Evolutionary conservation across 1,284 basidiomycete genomes (phyloP), one percentile per base, ranked within the genome.

Genomic region (Ustilago nuda): DNA sequence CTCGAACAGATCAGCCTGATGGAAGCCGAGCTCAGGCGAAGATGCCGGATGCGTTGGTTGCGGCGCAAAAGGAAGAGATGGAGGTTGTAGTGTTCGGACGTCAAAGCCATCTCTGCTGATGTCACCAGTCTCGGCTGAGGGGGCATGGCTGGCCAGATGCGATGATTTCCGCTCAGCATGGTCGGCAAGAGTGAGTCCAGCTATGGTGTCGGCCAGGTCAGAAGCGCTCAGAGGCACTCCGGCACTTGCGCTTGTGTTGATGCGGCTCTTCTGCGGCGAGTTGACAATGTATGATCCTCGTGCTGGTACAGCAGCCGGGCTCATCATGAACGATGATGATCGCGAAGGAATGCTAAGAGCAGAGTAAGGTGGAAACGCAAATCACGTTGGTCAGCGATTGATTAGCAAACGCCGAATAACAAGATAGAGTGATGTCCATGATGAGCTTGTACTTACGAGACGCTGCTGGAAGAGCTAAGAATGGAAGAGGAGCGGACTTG

Each of bases 201-300:
- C 76, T 19, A 78, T 78, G 15, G 67, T 74, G 33, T 78, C 72
- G 9, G 76, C 76, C 11, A 78, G 76, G 27, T 78, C 76, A 37
- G 76, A 78, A 9, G 76, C 67, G 11, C 57, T 61, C 7, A 57
- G 57, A 7, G 70, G 61, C 9, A 67, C 48, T 11, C 60, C 62
- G 8, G 50, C 27, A 8, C 32, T 52, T 4, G 52, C 6, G 30
- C 12, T 17, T 9, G 30, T 11, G 36, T 41, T 13, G 23, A 30
- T n/a, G 52, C 55, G 64, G 23, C 39, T 30, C 43, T 61, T 60
- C 45, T 33, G 55, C 4, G 62, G 58, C 35, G 68, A 61, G 35
- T 56, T 48, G 12, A 52, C 35, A 50, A 77, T 70, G 35, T 67
- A 77, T 1, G 75, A 77, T 7, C 36, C 50, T 19, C 75, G 75